phyloP scores from a whole-genome alignment of 257 asterid genomes.

The Solanum rostratum region DNA sequence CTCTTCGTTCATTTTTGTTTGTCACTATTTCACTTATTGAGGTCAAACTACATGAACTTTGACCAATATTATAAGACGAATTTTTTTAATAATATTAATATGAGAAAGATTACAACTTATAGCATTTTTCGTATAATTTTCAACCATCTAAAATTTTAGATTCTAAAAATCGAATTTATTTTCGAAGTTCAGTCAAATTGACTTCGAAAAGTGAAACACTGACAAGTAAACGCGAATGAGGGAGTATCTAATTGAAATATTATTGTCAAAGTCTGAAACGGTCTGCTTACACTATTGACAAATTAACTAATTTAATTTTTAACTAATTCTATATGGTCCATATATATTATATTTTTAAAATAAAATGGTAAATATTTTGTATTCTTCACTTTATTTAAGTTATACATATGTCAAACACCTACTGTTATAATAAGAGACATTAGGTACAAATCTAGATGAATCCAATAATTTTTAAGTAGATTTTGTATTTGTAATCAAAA shows the following conservation, averaged over 20 bases:
- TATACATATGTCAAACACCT: background rate
- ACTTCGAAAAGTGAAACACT: too few species aligned
- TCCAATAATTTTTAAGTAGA: background rate
- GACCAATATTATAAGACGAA: too few species aligned
- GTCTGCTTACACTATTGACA: background rate
- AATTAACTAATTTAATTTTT: background rate
- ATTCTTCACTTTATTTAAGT: background rate
- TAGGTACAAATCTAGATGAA: rapidly evolving
- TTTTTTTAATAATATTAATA: too few species aligned
- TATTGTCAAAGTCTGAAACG: background rate
- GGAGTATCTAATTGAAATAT: background rate
- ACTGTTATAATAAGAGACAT: background rate
- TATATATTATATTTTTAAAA: background rate
- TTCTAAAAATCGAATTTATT: too few species aligned
- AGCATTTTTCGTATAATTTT: too few species aligned
- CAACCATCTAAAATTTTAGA: too few species aligned
- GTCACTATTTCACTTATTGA: too few species aligned
- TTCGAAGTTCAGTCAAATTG: too few species aligned
- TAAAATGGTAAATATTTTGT: background rate
- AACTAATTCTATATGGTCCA: background rate
- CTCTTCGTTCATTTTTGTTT: too few species aligned
- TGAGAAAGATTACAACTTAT: too few species aligned
- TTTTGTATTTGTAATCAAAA: background rate
- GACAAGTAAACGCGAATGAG: too few species aligned
- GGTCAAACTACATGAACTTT: too few species aligned